Conservation (phyloP, 78 protist species). For the Bodo saltans region DNA sequence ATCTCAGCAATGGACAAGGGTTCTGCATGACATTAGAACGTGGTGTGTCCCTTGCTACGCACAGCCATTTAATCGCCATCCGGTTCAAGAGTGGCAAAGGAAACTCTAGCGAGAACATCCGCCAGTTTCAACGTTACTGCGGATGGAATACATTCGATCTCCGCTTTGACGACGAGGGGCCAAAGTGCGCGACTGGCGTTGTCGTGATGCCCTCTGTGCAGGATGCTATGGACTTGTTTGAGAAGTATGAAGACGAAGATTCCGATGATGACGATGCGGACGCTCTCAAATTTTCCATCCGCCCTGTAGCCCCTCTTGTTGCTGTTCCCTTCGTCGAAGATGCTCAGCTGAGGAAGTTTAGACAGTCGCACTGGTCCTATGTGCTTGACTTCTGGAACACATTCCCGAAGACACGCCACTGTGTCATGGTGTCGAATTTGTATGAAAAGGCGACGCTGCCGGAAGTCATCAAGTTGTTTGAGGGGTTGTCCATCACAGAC, state of each 20-base stretch:
- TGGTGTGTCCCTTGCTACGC: neutral
- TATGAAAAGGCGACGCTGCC: neutral
- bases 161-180: neutral
- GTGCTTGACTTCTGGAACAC: neutral
- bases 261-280: neutral
- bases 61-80: neutral
- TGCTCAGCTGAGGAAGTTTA: neutral
- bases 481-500: neutral
- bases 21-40: neutral
- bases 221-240: neutral
- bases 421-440: neutral
- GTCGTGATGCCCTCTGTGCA: neutral
- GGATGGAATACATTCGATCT: neutral
- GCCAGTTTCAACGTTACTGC: neutral
- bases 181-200: neutral
- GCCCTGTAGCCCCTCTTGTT: neutral
- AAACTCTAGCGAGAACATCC: neutral
- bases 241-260: neutral
- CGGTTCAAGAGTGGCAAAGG: neutral
- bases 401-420: neutral
- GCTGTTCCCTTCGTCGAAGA: neutral
- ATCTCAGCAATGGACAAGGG: neutral
- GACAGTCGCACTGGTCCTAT: neutral
- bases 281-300: neutral
- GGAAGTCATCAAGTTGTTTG: neutral